A percentile compares a stretch with the other conserved stretches of the same genome.
Evolutionary conservation across 78 protist genomes (phyloP).

Genomic region (Protostelium mycophagum): DNA sequence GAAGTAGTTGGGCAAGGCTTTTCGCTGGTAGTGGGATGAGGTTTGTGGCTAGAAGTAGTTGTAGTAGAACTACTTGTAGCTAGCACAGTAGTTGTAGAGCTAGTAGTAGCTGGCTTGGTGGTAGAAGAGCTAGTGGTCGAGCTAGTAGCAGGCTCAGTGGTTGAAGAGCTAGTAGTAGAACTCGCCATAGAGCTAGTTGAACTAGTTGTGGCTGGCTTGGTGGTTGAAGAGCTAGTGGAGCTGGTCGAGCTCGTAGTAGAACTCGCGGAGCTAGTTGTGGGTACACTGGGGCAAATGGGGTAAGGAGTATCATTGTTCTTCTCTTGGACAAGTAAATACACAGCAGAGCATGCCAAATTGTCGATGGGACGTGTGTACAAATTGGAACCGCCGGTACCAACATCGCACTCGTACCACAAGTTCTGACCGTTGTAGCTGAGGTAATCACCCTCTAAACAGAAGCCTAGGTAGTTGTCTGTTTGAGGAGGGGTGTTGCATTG

Average conservation of each 20-base stretch:
- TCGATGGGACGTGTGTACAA: neutral
- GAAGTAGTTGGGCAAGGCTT: neutral
- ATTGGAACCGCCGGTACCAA: neutral
- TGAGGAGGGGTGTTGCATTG: neutral
- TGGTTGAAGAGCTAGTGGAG: neutral
- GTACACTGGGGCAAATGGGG: neutral
- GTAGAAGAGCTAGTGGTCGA: neutral
- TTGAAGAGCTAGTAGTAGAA: neutral
- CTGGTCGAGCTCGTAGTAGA: neutral
- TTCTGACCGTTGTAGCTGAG: neutral
- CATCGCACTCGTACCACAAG: neutral
- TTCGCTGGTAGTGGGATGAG: neutral
- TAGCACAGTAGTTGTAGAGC: neutral
- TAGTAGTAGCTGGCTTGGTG: neutral
- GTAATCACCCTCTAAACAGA: neutral
- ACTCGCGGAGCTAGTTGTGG: no score
- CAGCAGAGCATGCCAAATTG: neutral
- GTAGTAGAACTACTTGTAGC: no score
- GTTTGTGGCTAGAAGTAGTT: no score
- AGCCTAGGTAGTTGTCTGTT: neutral
- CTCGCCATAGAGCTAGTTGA: no score
- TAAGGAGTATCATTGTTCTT: no score
- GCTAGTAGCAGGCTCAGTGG: neutral
- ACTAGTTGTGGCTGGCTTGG: neutral
- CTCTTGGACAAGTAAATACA: neutral